phyloP scores from a whole-genome alignment of 2,329 filamentous ascomycete species.

The Nemania diffusa region DNA sequence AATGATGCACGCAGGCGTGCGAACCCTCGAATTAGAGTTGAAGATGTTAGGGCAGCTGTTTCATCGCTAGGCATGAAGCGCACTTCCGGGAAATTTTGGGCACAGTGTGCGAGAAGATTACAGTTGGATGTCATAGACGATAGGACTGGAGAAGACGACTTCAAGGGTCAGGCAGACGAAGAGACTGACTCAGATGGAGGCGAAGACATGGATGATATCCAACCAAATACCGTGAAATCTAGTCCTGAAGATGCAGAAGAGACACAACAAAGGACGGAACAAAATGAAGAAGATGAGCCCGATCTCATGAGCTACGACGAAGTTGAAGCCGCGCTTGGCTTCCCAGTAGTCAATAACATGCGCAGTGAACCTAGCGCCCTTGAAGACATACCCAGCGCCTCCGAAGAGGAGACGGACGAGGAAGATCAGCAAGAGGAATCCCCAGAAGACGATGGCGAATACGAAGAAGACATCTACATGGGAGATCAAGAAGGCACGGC shows the following conservation, averaged over 20 bases:
- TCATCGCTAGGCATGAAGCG: slow-evolving; percentile 57
- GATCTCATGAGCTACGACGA: slow-evolving; percentile 56
- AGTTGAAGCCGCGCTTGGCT: slow-evolving; percentile 55
- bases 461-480: slow-evolving; percentile 19
- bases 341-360: slow-evolving; percentile 12
- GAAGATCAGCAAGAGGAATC: slow-evolving; percentile 11
- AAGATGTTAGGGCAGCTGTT: slow-evolving; percentile 62
- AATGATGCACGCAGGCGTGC: slow-evolving; percentile 35
- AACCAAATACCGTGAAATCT: not conserved
- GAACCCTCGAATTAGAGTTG: slow-evolving; percentile 51
- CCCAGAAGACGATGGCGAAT: not conserved
- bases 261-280: slow-evolving; percentile 31
- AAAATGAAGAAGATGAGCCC: slow-evolving; percentile 35
- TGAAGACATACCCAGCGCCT: slow-evolving; percentile 20
- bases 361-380: slow-evolving; percentile 1
- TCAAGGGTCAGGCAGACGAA: slow-evolving; percentile 19
- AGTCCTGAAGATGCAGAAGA: slow-evolving; percentile 4
- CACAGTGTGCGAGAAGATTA: slow-evolving; percentile 59
- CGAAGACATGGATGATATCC: slow-evolving; percentile 13
- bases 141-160: slow-evolving; percentile 48
- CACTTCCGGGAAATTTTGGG: slow-evolving; percentile 59
- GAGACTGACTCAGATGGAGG: slow-evolving; percentile 4
- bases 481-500: slow-evolving; percentile 38
- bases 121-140: slow-evolving; percentile 60
- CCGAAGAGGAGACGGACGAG: slow-evolving; percentile 25